Base-by-base conservation (phyloP, 495 filamentous ascomycete genomes). In the Aspergillus heteromorphus region DNA sequence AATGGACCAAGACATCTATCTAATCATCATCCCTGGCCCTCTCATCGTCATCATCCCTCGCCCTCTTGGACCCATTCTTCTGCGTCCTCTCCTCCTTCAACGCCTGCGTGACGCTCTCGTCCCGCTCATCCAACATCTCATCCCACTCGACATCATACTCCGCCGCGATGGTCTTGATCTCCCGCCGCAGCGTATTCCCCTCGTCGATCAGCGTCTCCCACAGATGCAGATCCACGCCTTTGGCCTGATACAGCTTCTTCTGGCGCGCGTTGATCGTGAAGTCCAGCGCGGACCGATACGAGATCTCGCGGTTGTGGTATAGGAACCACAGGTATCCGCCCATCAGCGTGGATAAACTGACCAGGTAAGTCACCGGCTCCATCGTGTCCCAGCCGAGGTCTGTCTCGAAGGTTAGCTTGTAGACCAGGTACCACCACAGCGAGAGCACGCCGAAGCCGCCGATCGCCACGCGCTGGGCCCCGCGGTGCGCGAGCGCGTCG, bases 121-220 rank as follows among this genome's bases (percentile, higher is more conserved):
- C 83, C n/a, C 83, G 81, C 41, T 91, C 85, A 67, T 96, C 89
- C 48, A 74, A 73, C 45, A 71, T 78, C 72, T 97, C 92, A 70
- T 97, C 82, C 92, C 91, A 97, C 18, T 91, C 89, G n/a, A 89
- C 89, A 62, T 93, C 91, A 70, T 96, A 96, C 65, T 96, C 89
- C 20, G 84, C 81, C 0, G 92, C 90, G 36, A 96, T 84, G 5
- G 71, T 77, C 66, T 85, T 87, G 54, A 97, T 91, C 70, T 97
- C 92, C 58, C 76, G 80, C 19, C 92, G 67, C 53, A 97, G 67
- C 23, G 81, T 70, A 63, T 96, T 97, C 0, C 83, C 89, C 48
- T 93, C 88, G 47, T 91, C 83, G n/a, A 95, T 79, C 43, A 95
- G 59, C 1, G 69, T 69, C 61, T 93, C 87, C 91, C 91, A 97